These are phyloP conservation scores for Mycena alexandri DNA, from an alignment of 768 basidiomycete species.

Conservation along the genomic window DNA sequence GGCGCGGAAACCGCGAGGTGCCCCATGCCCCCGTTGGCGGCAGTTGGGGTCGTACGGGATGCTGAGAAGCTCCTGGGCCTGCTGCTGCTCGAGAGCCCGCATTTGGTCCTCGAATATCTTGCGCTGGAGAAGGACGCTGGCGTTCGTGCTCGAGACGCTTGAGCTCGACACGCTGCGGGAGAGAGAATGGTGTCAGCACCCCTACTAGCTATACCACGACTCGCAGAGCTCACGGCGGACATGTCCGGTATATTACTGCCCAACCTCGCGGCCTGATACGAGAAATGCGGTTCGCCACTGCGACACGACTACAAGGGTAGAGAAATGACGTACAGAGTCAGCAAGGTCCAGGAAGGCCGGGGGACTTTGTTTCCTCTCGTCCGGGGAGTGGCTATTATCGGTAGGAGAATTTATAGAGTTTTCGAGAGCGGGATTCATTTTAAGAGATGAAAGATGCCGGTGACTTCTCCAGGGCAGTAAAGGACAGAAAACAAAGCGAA, in stretches of 20 bases:
- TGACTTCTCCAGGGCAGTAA: conserved; percentile 68
- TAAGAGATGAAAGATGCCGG: conserved; percentile 53
- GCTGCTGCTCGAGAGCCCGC: conserved; percentile 92
- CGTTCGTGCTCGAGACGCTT: conserved; percentile 94
- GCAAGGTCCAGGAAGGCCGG: conserved; percentile 95
- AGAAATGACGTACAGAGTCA: conserved; percentile 78
- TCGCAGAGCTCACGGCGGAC: conserved; percentile 74
- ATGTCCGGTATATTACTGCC: conserved; percentile 91
- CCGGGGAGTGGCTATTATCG: conserved; percentile 77
- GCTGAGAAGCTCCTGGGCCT: conserved; percentile 85
- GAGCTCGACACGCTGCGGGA: conserved; percentile 84
- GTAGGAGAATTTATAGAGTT: conserved; percentile 72
- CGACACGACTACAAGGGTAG: conserved; percentile 28
- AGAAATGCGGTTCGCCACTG: conserved; percentile 38
- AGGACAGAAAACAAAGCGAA: conserved; percentile 68
- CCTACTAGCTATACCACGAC: conserved; percentile 5
- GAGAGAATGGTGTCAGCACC: conserved; percentile 31
- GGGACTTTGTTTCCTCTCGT: conserved; percentile 87
- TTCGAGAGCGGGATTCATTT: conserved; percentile 81
- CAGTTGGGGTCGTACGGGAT: conserved; percentile 75
- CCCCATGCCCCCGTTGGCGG: conserved; percentile 65
- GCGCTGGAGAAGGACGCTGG: conserved; percentile 86
- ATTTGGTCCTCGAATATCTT: conserved; percentile 97
- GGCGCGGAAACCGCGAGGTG: conserved; percentile 91
- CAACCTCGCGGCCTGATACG: conserved; percentile 78